Percentiles rank a stretch among this genome's conserved stretches.
These are phyloP conservation scores for Aspergillus biplanus DNA, from an alignment of 495 filamentous ascomycete species.

Conservation along the genomic window DNA sequence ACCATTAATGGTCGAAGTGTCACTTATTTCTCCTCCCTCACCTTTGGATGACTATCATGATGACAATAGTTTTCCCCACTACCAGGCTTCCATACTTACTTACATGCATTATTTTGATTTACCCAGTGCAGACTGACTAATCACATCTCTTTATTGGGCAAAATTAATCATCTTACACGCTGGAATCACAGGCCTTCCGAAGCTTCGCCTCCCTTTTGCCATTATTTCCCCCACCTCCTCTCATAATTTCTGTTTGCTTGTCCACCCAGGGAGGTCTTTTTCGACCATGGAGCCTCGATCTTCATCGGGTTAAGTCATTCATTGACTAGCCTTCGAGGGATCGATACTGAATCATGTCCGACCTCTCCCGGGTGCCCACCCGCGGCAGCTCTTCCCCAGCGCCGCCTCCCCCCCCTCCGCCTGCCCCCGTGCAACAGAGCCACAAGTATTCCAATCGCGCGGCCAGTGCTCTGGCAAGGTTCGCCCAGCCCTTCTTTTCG, in stretches of 20 bases:
- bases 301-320: slow-evolving; percentile 22
- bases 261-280: slow-evolving; percentile 6
- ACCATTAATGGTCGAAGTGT: background rate
- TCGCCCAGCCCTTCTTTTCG: slow-evolving; percentile 61
- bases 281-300: slow-evolving; percentile 24
- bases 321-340: slow-evolving; percentile 17
- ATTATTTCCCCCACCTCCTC: slow-evolving; percentile 11
- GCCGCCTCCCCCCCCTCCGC: slow-evolving; percentile 55
- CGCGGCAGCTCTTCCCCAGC: slow-evolving; percentile 35
- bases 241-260: slow-evolving; percentile 15
- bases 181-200: slow-evolving; percentile 9
- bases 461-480: slow-evolving; percentile 58
- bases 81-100: background rate
- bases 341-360: slow-evolving; percentile 41
- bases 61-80: background rate
- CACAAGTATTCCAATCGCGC: slow-evolving; percentile 55
- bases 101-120: background rate
- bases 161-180: background rate
- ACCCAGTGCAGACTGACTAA: slow-evolving; percentile 17
- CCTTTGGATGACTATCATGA: background rate
- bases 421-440: slow-evolving; percentile 51
- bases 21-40: slow-evolving; percentile 2
- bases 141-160: background rate
- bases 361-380: slow-evolving; percentile 42
- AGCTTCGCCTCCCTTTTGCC: slow-evolving; percentile 13